A percentile compares a stretch with the other conserved stretches of the same genome.
phyloP scores from a whole-genome alignment of 768 basidiomycete species.

The Amanita muscaria region DNA sequence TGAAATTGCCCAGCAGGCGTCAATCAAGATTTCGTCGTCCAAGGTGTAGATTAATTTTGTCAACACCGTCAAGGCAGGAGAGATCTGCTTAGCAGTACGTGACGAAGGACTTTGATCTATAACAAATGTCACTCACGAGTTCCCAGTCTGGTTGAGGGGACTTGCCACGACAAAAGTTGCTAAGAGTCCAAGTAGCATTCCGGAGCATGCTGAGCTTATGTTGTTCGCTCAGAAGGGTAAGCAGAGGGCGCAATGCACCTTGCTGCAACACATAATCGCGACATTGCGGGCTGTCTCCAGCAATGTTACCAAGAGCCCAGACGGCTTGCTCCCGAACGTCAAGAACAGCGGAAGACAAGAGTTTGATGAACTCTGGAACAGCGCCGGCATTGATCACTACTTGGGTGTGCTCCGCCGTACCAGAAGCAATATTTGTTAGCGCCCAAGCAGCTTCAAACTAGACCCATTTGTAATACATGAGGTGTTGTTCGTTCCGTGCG shows the following conservation, averaged over 20 bases:
- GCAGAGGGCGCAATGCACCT: slow-evolving; percentile 87
- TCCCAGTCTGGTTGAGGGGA: slow-evolving; percentile 98
- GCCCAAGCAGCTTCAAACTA: slow-evolving; percentile 99
- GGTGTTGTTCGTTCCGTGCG: slow-evolving; percentile 4
- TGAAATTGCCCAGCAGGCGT: slow-evolving; percentile 99
- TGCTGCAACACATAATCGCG: slow-evolving; percentile 92
- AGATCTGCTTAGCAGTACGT: slow-evolving; percentile 56
- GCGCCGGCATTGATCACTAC: slow-evolving; percentile 93
- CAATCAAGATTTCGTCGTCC: slow-evolving; percentile 98
- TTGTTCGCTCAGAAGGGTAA: slow-evolving; percentile 86
- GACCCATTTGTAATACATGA: slow-evolving; percentile 26
- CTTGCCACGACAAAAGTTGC: slow-evolving; percentile 99
- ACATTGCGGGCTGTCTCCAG: slow-evolving; percentile 96
- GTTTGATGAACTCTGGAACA: slow-evolving; percentile 95
- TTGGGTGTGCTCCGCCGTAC: slow-evolving; percentile 97
- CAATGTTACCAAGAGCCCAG: slow-evolving; percentile 99
- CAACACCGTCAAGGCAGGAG: slow-evolving; percentile 91
- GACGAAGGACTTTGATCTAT: slow-evolving; percentile 7
- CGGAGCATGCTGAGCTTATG: slow-evolving; percentile 98
- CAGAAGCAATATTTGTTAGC: slow-evolving; percentile 95
- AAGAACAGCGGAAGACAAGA: slow-evolving; percentile 86
- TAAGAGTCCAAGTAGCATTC: slow-evolving; percentile 98
- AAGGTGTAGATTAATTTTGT: slow-evolving; percentile 98
- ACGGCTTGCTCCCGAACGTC: slow-evolving; percentile 99
- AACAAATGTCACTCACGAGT: slow-evolving; percentile 53